phyloP scores from a whole-genome alignment of 148 eudicot species.

The Oxyria digyna region DNA sequence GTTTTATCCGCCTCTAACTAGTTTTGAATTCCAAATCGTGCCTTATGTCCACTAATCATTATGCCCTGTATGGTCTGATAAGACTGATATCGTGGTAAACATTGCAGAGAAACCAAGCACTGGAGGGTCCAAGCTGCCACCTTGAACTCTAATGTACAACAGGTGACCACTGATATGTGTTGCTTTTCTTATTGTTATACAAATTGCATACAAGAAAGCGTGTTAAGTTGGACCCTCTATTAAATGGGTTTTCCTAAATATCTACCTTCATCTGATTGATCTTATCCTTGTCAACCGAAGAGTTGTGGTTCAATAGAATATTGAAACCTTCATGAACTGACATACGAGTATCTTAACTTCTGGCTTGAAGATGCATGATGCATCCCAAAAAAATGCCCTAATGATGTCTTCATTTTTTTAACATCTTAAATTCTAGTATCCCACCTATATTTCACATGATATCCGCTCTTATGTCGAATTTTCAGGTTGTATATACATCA shows the following conservation, averaged over 20 bases:
- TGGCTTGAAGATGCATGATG: background rate
- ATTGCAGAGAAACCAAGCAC: background rate
- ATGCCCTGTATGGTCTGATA: background rate
- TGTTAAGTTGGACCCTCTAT: background rate
- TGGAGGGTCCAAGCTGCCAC: conserved; percentile 5
- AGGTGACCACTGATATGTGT: background rate
- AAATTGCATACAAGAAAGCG: background rate
- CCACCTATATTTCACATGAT: background rate
- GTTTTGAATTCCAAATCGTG: background rate
- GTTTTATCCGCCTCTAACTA: background rate
- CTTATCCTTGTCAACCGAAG: background rate
- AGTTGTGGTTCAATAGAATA: background rate
- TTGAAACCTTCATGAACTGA: background rate
- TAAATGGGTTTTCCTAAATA: background rate
- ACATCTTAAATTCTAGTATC: background rate
- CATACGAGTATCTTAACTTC: background rate
- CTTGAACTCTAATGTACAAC: background rate
- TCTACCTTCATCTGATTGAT: background rate
- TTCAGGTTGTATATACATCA: conserved; percentile 1
- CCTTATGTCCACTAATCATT: background rate
- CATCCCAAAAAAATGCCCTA: background rate
- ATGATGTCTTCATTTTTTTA: background rate
- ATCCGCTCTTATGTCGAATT: background rate
- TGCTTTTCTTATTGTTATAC: background rate
- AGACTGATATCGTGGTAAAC: background rate